Base-by-base conservation (phyloP, 1,139 yeast species). In the Ashbya aceris region DNA sequence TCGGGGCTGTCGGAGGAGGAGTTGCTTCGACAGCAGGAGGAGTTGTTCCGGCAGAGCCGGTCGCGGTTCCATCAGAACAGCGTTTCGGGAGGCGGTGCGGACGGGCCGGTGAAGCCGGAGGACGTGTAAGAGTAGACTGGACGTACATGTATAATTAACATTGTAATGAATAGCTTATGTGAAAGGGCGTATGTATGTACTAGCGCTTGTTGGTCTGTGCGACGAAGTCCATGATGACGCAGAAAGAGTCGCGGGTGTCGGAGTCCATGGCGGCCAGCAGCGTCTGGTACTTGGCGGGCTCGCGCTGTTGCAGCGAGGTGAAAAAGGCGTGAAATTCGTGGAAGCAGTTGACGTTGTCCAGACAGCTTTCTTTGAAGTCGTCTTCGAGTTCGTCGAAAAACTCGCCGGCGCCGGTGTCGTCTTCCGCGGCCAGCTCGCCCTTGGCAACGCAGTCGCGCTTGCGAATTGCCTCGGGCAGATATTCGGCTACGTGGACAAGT, bases 1-100 rank as follows among this genome's bases (percentile, higher is more conserved):
- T 82, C 94, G 7, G 97, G 97, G 0, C 71, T 89, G 48, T 70
- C 91, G 1, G 97, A 89, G 58, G 98, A 89, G 61, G 98, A 91
- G 61, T 69, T 91, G 46, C 73, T 91, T 56, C 76, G 77, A 53
- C 95, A 91, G 61, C 99, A 91, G 61, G 97, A 91, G 58, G 94
- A 84, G 58, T 69, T 91, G 49, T 89, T 91, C 65, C 84, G 91
- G 53, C 82, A 84, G 58, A 85, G 96, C 27, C 72, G 97, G 49
- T 87, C 86, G 46, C 70, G 85, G 47, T 68, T 83, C 50, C 83
- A 82, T 48, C 72, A 69, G 46, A 65, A 62, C 40, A 49, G 53
- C 30, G 50, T 49, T 8, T 44, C 51, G 9, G 54, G 47, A 10
- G 47, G 49, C 7, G 45, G 46, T 27, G 48, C 45, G 11, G 48